Conservation (phyloP, 495 filamentous ascomycete species). For the Corynascus novoguineensis region DNA sequence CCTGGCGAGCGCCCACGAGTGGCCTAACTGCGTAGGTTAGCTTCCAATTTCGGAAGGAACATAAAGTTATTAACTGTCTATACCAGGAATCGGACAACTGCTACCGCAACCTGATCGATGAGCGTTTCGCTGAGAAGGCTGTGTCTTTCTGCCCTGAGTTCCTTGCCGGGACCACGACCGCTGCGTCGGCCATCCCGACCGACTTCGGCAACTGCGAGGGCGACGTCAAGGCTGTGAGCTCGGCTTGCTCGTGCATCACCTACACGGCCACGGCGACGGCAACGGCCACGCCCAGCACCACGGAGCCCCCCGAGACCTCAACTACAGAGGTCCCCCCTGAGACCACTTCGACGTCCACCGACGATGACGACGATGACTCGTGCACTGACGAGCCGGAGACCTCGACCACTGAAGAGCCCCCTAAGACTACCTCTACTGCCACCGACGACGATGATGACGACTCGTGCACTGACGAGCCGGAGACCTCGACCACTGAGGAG, state of each 20-base stretch:
- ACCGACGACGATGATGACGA: too few relatives aligned
- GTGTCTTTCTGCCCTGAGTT: constrained; percentile 26
- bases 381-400: not conserved
- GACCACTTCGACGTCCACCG: too few relatives aligned
- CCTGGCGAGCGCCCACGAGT: constrained; percentile 24
- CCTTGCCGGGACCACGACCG: constrained; percentile 23
- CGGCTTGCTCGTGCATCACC: constrained; percentile 37
- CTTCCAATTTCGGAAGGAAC: too few relatives aligned
- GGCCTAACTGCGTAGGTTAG: constrained; percentile 30
- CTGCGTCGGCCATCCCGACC: constrained; percentile 21
- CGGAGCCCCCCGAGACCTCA: not conserved
- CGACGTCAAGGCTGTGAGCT: constrained; percentile 25
- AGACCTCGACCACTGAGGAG: constrained; percentile 2
- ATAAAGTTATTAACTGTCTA: constrained; percentile 4
- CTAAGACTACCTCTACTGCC: too few relatives aligned
- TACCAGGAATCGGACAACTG: constrained; percentile 31
- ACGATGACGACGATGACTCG: too few relatives aligned
- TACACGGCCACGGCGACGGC: constrained; percentile 23
- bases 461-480: not conserved
- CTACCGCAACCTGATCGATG: constrained; percentile 29
- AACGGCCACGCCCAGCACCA: constrained; percentile 1
- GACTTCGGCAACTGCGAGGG: constrained; percentile 26
- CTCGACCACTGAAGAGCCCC: not conserved
- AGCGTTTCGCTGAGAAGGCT: constrained; percentile 18
- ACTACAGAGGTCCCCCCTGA: not conserved